These are phyloP conservation scores for Aspergillus avenaceus DNA, from an alignment of 495 filamentous ascomycete species.

Conservation along the genomic window DNA sequence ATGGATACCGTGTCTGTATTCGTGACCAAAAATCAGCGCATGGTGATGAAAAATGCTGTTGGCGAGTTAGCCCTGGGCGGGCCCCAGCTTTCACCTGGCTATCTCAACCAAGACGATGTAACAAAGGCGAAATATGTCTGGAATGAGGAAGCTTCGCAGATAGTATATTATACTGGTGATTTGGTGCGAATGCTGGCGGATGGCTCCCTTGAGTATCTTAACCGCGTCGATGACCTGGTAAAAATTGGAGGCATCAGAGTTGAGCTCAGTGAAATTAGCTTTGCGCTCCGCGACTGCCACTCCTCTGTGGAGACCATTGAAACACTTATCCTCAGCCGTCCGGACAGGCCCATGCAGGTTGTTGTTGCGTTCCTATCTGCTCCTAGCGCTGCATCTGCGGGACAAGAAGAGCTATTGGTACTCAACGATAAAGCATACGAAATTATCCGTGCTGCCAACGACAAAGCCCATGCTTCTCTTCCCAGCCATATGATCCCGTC, in stretches of 20 bases:
- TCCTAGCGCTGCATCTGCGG: conserved; percentile 7
- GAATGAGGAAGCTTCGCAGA: conserved; percentile 20
- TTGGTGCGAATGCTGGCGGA: conserved; percentile 39
- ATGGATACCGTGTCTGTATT: conserved; percentile 31
- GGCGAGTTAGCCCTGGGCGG: conserved; percentile 45
- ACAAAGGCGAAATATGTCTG: conserved; percentile 37
- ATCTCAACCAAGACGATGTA: conserved; percentile 39
- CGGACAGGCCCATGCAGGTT: conserved; percentile 28
- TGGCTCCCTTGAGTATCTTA: conserved; percentile 41
- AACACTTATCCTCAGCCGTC: conserved; percentile 21
- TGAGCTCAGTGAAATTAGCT: conserved; percentile 36
- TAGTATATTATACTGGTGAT: conserved; percentile 51
- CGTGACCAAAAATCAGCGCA: conserved; percentile 24
- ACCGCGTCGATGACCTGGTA: conserved; percentile 33
- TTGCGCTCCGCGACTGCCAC: conserved; percentile 28
- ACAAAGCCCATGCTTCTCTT: conserved; percentile 18
- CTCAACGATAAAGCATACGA: conserved; percentile 11
- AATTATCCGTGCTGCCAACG: conserved; percentile 19
- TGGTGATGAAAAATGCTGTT: conserved; percentile 33
- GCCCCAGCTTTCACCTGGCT: conserved; percentile 37
- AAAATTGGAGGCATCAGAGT: conserved; percentile 36
- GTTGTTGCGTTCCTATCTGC: conserved; percentile 31
- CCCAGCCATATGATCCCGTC: conserved; percentile 33
- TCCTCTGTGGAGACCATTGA: conserved; percentile 26
- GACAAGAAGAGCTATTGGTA: conserved; percentile 8